Evolutionary conservation across 768 basidiomycete genomes (phyloP).

Genomic region (Kwoniella sp.): DNA sequence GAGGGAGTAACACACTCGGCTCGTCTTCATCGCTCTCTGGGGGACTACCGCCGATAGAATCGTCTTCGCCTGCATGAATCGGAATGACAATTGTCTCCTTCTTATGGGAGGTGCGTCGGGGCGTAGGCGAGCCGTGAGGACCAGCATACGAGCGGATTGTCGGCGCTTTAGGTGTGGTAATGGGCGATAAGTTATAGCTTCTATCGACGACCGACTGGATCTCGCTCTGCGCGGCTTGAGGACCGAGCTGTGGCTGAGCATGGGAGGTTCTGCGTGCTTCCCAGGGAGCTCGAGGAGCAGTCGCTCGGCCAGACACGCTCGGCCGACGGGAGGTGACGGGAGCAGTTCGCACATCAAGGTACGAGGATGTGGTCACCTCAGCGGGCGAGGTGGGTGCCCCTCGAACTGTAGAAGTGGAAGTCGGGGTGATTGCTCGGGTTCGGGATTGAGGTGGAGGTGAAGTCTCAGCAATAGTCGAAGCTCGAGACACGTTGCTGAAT

Average conservation of each 20-base stretch:
- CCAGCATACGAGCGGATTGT: neutral
- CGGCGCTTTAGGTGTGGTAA: neutral
- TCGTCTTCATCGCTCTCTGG: conserved; percentile 46
- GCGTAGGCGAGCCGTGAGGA: neutral
- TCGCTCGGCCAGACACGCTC: neutral
- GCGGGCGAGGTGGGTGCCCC: neutral
- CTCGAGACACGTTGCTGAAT: neutral
- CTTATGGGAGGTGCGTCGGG: neutral
- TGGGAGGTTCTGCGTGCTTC: neutral
- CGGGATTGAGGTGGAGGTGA: neutral
- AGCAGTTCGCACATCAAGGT: too few relatives aligned
- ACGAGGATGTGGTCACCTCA: neutral
- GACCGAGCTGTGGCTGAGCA: neutral
- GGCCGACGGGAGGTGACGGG: neutral
- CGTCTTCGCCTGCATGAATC: conserved; percentile 17
- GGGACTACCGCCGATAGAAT: conserved; percentile 33
- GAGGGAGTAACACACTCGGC: conserved; percentile 41
- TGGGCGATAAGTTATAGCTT: conserved; percentile 11
- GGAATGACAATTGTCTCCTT: conserved; percentile 12
- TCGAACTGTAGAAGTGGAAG: neutral
- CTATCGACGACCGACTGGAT: conserved; percentile 3
- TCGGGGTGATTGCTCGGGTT: neutral
- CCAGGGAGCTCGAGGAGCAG: conserved; percentile 4
- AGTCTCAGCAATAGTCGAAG: neutral
- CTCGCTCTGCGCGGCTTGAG: neutral